Evolutionary conservation across 768 basidiomycete species (phyloP).

Genomic region (Amanita rubescens): DNA sequence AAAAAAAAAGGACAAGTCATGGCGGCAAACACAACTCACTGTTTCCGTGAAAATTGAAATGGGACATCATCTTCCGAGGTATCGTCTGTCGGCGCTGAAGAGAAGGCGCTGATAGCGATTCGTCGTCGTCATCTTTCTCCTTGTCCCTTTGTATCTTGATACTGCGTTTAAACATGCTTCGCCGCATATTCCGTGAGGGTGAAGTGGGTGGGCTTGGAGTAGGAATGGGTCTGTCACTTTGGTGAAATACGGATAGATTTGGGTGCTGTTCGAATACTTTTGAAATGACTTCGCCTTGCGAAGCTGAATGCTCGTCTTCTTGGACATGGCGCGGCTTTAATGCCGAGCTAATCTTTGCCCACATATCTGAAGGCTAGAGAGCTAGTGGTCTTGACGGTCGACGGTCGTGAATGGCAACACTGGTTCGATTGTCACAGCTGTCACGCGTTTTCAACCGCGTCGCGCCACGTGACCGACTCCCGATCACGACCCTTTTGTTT

Average conservation of each 20-base stretch:
- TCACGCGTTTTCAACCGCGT: slow-evolving; percentile 11
- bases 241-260: slow-evolving; percentile 49
- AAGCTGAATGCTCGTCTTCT: slow-evolving; percentile 23
- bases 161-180: slow-evolving; percentile 48
- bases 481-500: not conserved
- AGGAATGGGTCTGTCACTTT: slow-evolving; percentile 21
- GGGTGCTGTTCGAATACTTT: slow-evolving; percentile 55
- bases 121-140: slow-evolving; percentile 21
- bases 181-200: slow-evolving; percentile 39
- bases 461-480: slow-evolving; percentile 10
- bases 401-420: slow-evolving; percentile 5
- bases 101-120: slow-evolving; percentile 27
- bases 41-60: slow-evolving; percentile 28
- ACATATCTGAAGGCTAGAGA: slow-evolving; percentile 32
- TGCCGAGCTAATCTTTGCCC: slow-evolving; percentile 54
- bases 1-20: not conserved
- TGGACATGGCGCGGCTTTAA: slow-evolving; percentile 36
- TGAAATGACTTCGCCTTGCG: slow-evolving; percentile 36
- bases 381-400: not conserved
- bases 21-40: slow-evolving; percentile 20
- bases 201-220: slow-evolving; percentile 39
- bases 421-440: slow-evolving; percentile 10
- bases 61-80: slow-evolving; percentile 48
- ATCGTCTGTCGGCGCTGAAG: slow-evolving; percentile 25
- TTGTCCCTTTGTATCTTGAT: slow-evolving; percentile 35